A percentile compares a stretch with the other conserved stretches of the same genome.
Conservation (phyloP, 768 basidiomycete genomes). For the Xerocomellus amylosporus region DNA sequence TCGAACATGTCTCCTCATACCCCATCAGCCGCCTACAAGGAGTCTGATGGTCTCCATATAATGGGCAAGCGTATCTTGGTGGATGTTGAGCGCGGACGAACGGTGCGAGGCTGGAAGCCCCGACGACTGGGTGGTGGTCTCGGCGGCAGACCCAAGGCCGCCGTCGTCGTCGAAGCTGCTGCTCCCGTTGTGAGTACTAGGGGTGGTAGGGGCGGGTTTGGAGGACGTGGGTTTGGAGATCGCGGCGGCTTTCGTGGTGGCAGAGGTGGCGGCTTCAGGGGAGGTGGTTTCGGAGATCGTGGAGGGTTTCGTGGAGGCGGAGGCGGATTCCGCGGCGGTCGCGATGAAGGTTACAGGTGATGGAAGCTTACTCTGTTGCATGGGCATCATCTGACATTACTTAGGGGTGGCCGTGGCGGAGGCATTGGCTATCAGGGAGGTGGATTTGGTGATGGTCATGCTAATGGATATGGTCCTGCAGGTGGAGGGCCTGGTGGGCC, state of each 20-base stretch:
- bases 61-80: constrained; percentile 96
- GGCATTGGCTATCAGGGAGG: constrained; percentile 70
- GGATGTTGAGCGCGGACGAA: constrained; percentile 96
- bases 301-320: constrained; percentile 44
- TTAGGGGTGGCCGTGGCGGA: constrained; percentile 62
- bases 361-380: not conserved
- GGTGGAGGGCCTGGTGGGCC: constrained; percentile 41
- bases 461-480: constrained; percentile 55
- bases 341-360: constrained; percentile 53
- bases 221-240: constrained; percentile 41
- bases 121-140: constrained; percentile 94
- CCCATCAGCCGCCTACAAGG: constrained; percentile 86
- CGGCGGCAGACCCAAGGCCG: constrained; percentile 92
- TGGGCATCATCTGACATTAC: constrained; percentile 17
- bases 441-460: constrained; percentile 51
- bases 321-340: constrained; percentile 37
- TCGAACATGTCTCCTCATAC: constrained; percentile 17
- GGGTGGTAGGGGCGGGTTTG: constrained; percentile 39
- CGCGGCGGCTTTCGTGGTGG: constrained; percentile 41
- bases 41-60: constrained; percentile 94
- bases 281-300: constrained; percentile 41
- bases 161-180: constrained; percentile 36
- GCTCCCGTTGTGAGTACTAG: constrained; percentile 29
- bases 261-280: constrained; percentile 43
- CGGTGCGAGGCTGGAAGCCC: constrained; percentile 98